phyloP scores from a whole-genome alignment of 108 stramenopile species.

The Cylindrotheca fusiformis region DNA sequence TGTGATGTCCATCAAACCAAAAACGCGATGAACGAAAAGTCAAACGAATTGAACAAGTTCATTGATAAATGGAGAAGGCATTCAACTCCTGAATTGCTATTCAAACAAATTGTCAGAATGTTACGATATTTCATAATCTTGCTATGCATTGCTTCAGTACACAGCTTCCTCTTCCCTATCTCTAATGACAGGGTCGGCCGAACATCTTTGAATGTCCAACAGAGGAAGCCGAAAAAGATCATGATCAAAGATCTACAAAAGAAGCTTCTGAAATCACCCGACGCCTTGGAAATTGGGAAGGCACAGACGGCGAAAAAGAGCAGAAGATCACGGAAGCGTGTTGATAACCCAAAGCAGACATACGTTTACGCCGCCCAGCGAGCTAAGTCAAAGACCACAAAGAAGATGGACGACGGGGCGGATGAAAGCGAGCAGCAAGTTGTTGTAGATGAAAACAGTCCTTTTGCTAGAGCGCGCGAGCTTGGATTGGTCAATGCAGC shows the following conservation, averaged over 20 bases:
- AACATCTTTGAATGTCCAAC: too few species aligned
- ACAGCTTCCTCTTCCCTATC: too few species aligned
- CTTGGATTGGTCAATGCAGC: conserved; percentile 49
- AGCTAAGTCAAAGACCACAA: conserved; percentile 9
- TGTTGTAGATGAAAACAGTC: conserved; percentile 10
- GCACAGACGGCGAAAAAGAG: conserved; percentile 10
- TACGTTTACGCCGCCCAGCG: conserved; percentile 70
- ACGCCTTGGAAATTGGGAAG: conserved; percentile 20
- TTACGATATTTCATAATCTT: too few species aligned
- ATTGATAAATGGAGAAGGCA: too few species aligned
- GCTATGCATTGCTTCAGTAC: too few species aligned
- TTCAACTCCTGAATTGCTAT: too few species aligned
- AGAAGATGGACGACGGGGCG: conserved; percentile 1
- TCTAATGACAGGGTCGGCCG: too few species aligned
- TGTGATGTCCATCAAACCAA: too few species aligned
- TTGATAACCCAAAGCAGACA: conserved; percentile 63
- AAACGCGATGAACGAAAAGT: too few species aligned
- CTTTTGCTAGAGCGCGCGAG: conserved; percentile 28
- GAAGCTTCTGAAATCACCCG: conserved; percentile 27
- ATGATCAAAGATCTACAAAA: conserved; percentile 33
- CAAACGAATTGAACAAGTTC: too few species aligned
- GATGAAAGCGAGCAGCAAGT: conserved; percentile 6
- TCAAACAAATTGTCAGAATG: too few species aligned
- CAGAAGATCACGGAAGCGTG: conserved; percentile 47
- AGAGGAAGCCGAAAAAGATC: conserved; percentile 21